Base-by-base conservation (phyloP, 2,329 filamentous ascomycete genomes). In the Nectriaceae sp. region DNA sequence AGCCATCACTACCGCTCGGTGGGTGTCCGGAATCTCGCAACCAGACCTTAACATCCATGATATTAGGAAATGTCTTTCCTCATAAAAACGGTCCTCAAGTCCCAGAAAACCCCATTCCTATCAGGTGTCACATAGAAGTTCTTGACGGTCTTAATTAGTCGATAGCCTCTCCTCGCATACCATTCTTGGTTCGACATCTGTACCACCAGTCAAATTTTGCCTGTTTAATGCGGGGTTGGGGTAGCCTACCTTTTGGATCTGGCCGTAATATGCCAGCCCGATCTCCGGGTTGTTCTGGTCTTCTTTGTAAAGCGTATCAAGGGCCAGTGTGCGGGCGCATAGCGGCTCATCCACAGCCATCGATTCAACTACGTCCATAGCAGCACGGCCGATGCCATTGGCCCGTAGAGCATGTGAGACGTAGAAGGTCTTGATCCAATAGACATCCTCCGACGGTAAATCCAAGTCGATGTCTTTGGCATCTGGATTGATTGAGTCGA, bases 341-440 rank as follows among this genome's bases (percentile, higher is more conserved):
- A 67, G 44, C 1, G 64, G 64, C 16, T 57, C 52, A 4, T 50
- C 42, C 2, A 50, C 48, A 1, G 63, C 63, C 61, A 65, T 63
- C 6, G 42, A 44, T 37, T 67, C 65, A 1, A 62, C 47, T 3
- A 52, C 44, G 11, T 65, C 63, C 65, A 67, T 67, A 0, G 64
- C 63, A 5, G 59, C 63, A 1, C 65, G 33, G 0, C 64, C 65
- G 1, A 67, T 44, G 2, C 65, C 65, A 6, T 53, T 47, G 24
- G 56, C 54, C n/a, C 52, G 60, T 2, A 67, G 40, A 5, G 56
- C 55, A 4, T 52, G 38, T 0, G 62, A 56, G 1, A 67, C 57
- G 21, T 62, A 67, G 5, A 67, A 59, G 0, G 54, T 65, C 37
- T 66, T 67, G 33, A 67, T 66, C 64, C 64, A 67, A 40, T 60